Percentiles rank a stretch among this genome's conserved stretches.
phyloP scores from a whole-genome alignment of 805 yeast species.

The Suhomyces sp. region DNA sequence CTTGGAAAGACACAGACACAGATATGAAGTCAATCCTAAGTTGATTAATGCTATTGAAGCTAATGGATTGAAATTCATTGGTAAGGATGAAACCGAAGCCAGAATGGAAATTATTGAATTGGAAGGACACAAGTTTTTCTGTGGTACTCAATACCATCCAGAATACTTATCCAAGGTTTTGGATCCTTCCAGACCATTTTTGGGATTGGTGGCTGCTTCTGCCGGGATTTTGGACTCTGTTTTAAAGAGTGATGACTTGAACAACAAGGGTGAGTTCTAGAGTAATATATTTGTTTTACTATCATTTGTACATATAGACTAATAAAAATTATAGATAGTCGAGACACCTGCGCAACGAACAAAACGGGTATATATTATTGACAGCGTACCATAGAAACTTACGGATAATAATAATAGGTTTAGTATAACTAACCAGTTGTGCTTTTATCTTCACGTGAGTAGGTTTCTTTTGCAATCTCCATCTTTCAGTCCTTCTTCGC shows the following conservation, averaged over 20 bases:
- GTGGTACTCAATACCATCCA: slow-evolving; percentile 98
- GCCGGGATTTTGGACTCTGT: slow-evolving; percentile 77
- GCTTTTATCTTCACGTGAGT: too few species aligned
- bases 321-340: slow-evolving; percentile 5
- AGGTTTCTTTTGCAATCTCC: too few species aligned
- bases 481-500: too few species aligned
- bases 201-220: slow-evolving; percentile 94
- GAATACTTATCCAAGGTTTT: slow-evolving; percentile 95
- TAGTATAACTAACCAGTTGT: too few species aligned
- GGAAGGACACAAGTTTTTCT: slow-evolving; percentile 82
- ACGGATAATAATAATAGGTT: too few species aligned
- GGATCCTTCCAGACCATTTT: slow-evolving; percentile 94
- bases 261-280: slow-evolving; percentile 44
- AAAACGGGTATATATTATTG: too few species aligned
- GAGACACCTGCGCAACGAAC: too few species aligned
- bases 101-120: slow-evolving; percentile 95
- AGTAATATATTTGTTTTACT: not conserved
- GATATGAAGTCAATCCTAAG: slow-evolving; percentile 94
- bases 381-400: too few species aligned
- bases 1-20: slow-evolving; percentile 95
- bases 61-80: slow-evolving; percentile 84
- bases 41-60: slow-evolving; percentile 68
- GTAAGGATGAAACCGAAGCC: slow-evolving; percentile 83
- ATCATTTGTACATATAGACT: slow-evolving; percentile 7
- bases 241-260: slow-evolving; percentile 45